A percentile compares a stretch with the other conserved stretches of the same genome.
phyloP scores from a whole-genome alignment of 768 basidiomycete species.

The Lentinula edodes region DNA sequence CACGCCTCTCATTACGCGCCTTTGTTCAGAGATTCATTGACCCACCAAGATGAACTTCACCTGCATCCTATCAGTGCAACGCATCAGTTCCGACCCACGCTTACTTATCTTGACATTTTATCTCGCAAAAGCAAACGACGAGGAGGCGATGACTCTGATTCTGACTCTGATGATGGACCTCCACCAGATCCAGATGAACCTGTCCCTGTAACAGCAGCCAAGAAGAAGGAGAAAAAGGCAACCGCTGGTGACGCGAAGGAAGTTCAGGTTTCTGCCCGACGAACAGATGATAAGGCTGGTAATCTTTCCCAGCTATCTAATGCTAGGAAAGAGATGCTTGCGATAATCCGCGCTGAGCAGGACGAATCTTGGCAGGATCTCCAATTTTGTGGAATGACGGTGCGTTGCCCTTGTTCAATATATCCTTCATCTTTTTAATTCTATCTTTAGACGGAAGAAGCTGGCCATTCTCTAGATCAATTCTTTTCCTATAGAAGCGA shows the following conservation, averaged over 20 bases:
- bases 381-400: conserved; percentile 60
- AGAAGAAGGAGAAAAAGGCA: conserved; percentile 63
- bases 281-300: conserved; percentile 54
- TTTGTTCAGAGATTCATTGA: conserved; percentile 9
- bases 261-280: conserved; percentile 71
- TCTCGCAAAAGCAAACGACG: conserved; percentile 57
- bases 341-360: conserved; percentile 67
- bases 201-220: conserved; percentile 20
- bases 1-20: not conserved
- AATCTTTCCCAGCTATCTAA: conserved; percentile 51
- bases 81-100: conserved; percentile 77
- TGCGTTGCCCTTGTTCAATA: conserved; percentile 24
- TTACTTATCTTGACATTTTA: conserved; percentile 74
- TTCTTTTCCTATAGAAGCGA: conserved; percentile 56
- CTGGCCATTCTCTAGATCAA: conserved; percentile 51
- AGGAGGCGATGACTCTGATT: conserved; percentile 48
- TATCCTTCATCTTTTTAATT: conserved; percentile 8
- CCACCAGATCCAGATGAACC: conserved; percentile 78
- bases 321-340: conserved; percentile 72
- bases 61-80: conserved; percentile 74
- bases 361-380: conserved; percentile 73
- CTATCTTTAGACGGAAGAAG: conserved; percentile 48
- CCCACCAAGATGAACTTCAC: conserved; percentile 55
- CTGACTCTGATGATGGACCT: conserved; percentile 74
- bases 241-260: conserved; percentile 57